A percentile compares a stretch with the other conserved stretches of the same genome.
Conservation (phyloP, 345 rosid genomes). For the Camelina neglecta region DNA sequence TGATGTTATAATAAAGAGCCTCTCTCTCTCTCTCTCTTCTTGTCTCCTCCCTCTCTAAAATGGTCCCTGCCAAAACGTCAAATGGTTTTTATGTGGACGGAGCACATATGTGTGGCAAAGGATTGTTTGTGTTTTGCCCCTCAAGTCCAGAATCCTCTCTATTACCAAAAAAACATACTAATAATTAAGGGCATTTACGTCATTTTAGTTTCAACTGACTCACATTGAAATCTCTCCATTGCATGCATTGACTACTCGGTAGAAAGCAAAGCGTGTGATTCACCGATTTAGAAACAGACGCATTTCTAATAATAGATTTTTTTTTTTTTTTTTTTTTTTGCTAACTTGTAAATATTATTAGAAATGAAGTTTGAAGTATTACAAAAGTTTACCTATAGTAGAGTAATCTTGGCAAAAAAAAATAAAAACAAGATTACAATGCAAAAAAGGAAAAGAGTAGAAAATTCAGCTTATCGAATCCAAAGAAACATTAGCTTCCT, state of each 20-base stretch:
- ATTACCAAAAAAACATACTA: neutral
- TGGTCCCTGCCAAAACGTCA: conserved; percentile 45
- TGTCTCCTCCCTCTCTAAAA: conserved; percentile 14
- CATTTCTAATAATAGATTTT: too few species aligned
- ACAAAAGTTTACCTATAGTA: too few species aligned
- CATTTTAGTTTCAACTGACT: neutral
- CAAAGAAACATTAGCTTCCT: too few species aligned
- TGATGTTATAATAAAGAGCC: conserved; percentile 41
- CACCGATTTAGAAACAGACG: conserved; percentile 26
- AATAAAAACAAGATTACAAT: too few species aligned
- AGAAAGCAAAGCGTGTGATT: conserved; percentile 32
- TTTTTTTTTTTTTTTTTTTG: too few species aligned
- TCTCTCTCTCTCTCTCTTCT: conserved; percentile 20
- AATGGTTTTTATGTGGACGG: conserved; percentile 45
- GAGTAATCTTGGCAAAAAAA: too few species aligned
- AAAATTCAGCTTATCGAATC: too few species aligned
- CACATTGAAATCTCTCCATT: neutral
- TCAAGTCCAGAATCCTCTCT: conserved; percentile 16
- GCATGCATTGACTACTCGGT: conserved; percentile 27
- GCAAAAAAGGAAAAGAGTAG: too few species aligned
- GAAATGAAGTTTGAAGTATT: too few species aligned
- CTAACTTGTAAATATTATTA: too few species aligned
- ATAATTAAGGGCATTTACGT: conserved; percentile 28
- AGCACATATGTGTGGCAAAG: conserved; percentile 46
- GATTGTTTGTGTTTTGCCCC: conserved; percentile 38